Base-by-base conservation (phyloP, 2,329 filamentous ascomycete species). In the Fusarium agapanthi region DNA sequence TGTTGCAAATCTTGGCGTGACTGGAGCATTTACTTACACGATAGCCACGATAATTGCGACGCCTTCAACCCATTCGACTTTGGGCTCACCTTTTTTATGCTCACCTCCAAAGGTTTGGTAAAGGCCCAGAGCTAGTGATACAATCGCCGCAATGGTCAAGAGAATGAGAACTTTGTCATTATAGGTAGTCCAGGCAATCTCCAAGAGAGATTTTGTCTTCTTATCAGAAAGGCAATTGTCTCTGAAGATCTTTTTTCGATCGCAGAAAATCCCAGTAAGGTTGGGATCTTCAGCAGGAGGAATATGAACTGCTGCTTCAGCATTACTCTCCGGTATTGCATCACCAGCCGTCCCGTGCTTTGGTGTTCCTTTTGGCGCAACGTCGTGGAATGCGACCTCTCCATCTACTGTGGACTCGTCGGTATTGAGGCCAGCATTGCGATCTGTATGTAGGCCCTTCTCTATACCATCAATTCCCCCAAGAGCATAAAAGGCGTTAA, bases 151-250 rank as follows among this genome's bases (percentile, higher is more conserved):
- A 40, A 89, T 85, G 1, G 91, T 92, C 66, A 94, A 82, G 11
- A 94, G 82, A 43, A 94, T 91, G 43, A 94, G 87, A 40, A 94
- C 90, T 72, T 92, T 92, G 80, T 94, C 92, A 73, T 93, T 92
- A 79, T 92, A 93, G 6, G 91, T 90, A 69, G 88, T 88, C 91
- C 91, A 93, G 65, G 91, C 86, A 32, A 93, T 81, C 71, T 86
- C 84, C 75, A 89, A 84, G 44, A 93, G 85, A 5, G 89, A 86
- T 34, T 88, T 90, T 5, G 86, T 83, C 79, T 92, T 91, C 77
- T 90, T 89, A 47, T 88, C 86, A 0, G 91, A 91, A 28, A 93
- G 82, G 18, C 84, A 81, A 74, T 93, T 93, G 87, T 89, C 77
- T 88, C 87, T 13, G 85, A 88, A 89, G 76, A 75, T 82, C 75